These are phyloP conservation scores for Raphanus sativus DNA, from an alignment of 345 rosid species.

Conservation along the genomic window DNA sequence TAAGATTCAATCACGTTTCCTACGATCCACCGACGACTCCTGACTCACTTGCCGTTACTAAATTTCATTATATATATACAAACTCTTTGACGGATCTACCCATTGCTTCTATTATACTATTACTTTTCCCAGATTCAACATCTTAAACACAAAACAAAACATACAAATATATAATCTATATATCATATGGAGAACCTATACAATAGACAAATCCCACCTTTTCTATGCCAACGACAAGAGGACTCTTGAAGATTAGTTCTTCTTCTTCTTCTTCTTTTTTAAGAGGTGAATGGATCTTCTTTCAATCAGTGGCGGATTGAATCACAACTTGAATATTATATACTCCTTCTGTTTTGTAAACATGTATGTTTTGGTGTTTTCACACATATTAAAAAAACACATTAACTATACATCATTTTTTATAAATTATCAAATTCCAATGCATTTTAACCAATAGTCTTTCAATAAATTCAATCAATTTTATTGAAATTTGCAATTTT, in stretches of 20 bases:
- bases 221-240: not conserved
- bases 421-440: too few species aligned
- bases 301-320: constrained; percentile 8
- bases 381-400: too few species aligned
- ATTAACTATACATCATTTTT: too few species aligned
- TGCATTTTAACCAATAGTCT: too few species aligned
- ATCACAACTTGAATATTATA: not conserved
- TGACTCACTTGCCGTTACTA: not conserved
- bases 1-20: constrained; percentile 35
- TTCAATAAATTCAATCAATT: too few species aligned
- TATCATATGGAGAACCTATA: not conserved
- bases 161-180: not conserved
- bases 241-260: not conserved
- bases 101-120: not conserved
- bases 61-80: too few species aligned
- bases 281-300: not conserved
- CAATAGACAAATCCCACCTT: not conserved
- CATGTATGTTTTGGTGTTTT: too few species aligned
- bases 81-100: not conserved
- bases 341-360: not conserved
- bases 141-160: not conserved
- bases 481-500: too few species aligned
- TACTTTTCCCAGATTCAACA: not conserved
- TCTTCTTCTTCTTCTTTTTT: not conserved
- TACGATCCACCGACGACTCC: constrained; percentile 19